Evolutionary conservation across 225 moss, liverwort and hornwort genomes (phyloP).

Genomic region (Physcomitrium patens): DNA sequence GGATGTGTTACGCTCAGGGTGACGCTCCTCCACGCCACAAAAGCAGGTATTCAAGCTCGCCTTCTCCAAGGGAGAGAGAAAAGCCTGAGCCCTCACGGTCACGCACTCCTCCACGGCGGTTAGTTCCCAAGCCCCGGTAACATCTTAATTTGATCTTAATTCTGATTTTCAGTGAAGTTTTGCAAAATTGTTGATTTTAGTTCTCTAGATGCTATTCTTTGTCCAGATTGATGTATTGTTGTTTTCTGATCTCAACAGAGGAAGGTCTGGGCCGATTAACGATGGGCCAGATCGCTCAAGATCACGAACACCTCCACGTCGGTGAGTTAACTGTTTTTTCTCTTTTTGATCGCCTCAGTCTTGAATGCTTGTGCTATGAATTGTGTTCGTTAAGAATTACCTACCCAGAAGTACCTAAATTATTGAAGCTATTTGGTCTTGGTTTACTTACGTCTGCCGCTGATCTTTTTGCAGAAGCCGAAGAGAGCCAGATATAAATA

Average conservation of each 20-base stretch:
- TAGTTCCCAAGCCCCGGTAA: conserved; percentile 34
- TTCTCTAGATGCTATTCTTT: too few relatives aligned
- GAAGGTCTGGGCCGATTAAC: conserved; percentile 36
- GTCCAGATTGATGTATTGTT: conserved; percentile 16
- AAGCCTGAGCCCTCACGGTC: conserved; percentile 80
- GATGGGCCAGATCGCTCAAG: conserved; percentile 57
- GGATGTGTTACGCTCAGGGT: conserved; percentile 37
- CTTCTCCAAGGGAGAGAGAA: conserved; percentile 71
- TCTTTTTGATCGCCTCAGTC: neutral
- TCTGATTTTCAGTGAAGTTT: neutral
- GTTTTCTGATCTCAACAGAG: conserved; percentile 25
- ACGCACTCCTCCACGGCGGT: conserved; percentile 87
- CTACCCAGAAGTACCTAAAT: too few relatives aligned
- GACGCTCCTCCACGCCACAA: conserved; percentile 59
- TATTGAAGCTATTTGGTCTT: too few relatives aligned
- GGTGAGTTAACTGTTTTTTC: conserved; percentile 24
- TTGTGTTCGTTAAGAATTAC: too few relatives aligned
- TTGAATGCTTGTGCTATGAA: too few relatives aligned
- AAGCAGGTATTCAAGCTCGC: conserved; percentile 77
- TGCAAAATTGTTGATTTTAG: neutral
- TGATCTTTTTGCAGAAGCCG: conserved; percentile 28
- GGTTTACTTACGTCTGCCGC: too few relatives aligned
- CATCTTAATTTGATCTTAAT: neutral
- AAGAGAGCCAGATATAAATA: conserved; percentile 85
- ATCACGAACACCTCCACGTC: conserved; percentile 62